phyloP scores from a whole-genome alignment of 371 early-diverging fungal species.

The Quaeritorhiza haematococci region DNA sequence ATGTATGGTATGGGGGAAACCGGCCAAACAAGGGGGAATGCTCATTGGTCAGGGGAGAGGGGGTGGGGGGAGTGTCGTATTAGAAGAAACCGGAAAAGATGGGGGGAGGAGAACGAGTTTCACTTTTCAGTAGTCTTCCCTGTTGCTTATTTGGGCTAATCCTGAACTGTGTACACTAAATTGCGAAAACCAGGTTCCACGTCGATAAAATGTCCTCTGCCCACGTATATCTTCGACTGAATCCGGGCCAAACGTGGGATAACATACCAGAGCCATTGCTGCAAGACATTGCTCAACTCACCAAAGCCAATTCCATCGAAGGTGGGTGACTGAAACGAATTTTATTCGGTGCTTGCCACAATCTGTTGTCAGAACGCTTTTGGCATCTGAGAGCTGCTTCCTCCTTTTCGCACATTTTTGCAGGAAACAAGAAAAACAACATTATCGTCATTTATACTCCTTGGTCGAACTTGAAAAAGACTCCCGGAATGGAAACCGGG shows the following conservation, averaged over 20 bases:
- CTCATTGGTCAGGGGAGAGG: too few species aligned
- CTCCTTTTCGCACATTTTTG: background rate
- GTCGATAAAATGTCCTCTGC: slow-evolving; percentile 95
- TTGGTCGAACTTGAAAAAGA: slow-evolving; percentile 88
- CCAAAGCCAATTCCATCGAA: slow-evolving; percentile 94
- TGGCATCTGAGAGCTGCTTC: slow-evolving; percentile 31
- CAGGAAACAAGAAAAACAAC: slow-evolving; percentile 69
- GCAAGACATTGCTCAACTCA: slow-evolving; percentile 85
- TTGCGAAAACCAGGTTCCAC: slow-evolving; percentile 67
- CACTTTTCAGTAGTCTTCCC: background rate
- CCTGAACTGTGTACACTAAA: background rate
- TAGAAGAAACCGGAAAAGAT: too few species aligned
- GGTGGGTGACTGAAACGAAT: too few species aligned
- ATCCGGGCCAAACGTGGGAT: slow-evolving; percentile 70
- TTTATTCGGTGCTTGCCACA: too few species aligned
- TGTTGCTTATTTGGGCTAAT: slow-evolving; percentile 1
- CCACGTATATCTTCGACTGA: slow-evolving; percentile 88
- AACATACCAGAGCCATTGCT: slow-evolving; percentile 69
- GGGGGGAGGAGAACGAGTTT: background rate
- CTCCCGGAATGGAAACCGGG: slow-evolving; percentile 89
- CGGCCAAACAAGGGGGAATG: too few species aligned
- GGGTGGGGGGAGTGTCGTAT: too few species aligned
- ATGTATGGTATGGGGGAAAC: slow-evolving; percentile 72
- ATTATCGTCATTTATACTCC: slow-evolving; percentile 92
- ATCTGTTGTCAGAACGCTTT: background rate